Percentiles rank a stretch among this genome's conserved stretches.
Conservation (phyloP, 2,329 filamentous ascomycete genomes). For the Ramularia endophylla region DNA sequence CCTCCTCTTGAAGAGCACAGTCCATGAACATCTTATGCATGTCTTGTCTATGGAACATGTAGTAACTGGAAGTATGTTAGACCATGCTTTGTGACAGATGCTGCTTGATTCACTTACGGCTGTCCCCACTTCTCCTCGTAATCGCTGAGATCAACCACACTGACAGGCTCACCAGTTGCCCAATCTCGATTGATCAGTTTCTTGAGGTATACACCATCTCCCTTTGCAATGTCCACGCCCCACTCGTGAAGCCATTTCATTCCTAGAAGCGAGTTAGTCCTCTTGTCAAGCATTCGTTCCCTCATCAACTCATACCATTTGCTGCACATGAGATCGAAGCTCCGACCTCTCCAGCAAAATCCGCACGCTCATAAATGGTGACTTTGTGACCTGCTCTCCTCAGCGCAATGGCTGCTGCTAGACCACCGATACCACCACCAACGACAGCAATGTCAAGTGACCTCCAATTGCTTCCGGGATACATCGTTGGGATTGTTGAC, state of each 20-base stretch:
- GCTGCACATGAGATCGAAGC: conserved; percentile 63
- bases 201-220: conserved; percentile 58
- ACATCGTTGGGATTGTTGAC: conserved; percentile 7
- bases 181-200: conserved; percentile 66
- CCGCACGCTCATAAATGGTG: conserved; percentile 58
- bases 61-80: conserved; percentile 38
- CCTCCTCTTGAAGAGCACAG: conserved; percentile 46
- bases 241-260: conserved; percentile 61
- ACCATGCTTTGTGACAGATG: too few species aligned
- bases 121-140: conserved; percentile 62
- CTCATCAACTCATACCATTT: conserved; percentile 52
- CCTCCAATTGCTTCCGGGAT: conserved; percentile 19
- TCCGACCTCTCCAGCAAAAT: conserved; percentile 63
- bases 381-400: conserved; percentile 50
- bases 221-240: conserved; percentile 58
- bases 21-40: conserved; percentile 65
- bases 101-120: too few species aligned
- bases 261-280: too few species aligned
- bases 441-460: conserved; percentile 35
- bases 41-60: conserved; percentile 64
- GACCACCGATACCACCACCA: conserved; percentile 51
- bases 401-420: conserved; percentile 47
- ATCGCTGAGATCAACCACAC: conserved; percentile 57
- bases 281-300: too few species aligned
- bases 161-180: conserved; percentile 61